A percentile compares a stretch with the other conserved stretches of the same genome.
phyloP scores from a whole-genome alignment of 1,284 basidiomycete species.

The Tilletia walkeri region DNA sequence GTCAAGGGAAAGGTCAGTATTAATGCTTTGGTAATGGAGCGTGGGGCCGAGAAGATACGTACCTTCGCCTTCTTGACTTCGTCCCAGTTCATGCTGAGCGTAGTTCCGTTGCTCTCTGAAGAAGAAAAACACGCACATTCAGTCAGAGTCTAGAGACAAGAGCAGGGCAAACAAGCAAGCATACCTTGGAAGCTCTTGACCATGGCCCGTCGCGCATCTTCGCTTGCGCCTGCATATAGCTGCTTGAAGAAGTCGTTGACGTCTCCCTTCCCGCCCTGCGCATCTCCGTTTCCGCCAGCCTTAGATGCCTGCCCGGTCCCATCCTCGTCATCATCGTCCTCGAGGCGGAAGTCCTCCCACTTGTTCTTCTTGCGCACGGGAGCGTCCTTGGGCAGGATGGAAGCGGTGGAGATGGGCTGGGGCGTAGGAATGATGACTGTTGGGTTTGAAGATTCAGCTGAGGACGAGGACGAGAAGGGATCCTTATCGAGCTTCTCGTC shows the following conservation, averaged over 20 bases:
- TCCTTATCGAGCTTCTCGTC: not conserved
- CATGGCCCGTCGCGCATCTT: constrained; percentile 53
- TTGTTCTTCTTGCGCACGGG: constrained; percentile 33
- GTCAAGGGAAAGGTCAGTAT: not conserved
- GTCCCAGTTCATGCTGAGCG: constrained; percentile 51
- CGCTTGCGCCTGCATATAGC: constrained; percentile 50
- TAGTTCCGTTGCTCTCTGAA: constrained; percentile 47
- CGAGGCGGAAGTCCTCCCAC: constrained; percentile 45
- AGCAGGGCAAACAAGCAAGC: not conserved
- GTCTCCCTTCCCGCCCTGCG: constrained; percentile 24
- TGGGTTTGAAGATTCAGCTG: not conserved
- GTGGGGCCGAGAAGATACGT: not conserved
- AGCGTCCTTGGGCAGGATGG: not conserved
- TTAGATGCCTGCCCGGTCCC: not conserved
- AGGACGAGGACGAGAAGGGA: not conserved
- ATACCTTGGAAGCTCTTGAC: constrained; percentile 45
- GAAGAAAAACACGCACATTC: not conserved
- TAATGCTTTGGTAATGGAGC: no score
- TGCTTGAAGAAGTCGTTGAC: constrained; percentile 53
- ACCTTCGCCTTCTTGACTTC: constrained; percentile 39
- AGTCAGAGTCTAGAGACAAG: not conserved
- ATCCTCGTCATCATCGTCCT: constrained; percentile 30
- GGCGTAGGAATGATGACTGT: constrained; percentile 3
- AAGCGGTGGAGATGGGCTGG: constrained; percentile 14
- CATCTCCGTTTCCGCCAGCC: not conserved